These are phyloP conservation scores for Seiridium cupressi DNA, from an alignment of 2,329 filamentous ascomycete genomes.

Conservation along the genomic window DNA sequence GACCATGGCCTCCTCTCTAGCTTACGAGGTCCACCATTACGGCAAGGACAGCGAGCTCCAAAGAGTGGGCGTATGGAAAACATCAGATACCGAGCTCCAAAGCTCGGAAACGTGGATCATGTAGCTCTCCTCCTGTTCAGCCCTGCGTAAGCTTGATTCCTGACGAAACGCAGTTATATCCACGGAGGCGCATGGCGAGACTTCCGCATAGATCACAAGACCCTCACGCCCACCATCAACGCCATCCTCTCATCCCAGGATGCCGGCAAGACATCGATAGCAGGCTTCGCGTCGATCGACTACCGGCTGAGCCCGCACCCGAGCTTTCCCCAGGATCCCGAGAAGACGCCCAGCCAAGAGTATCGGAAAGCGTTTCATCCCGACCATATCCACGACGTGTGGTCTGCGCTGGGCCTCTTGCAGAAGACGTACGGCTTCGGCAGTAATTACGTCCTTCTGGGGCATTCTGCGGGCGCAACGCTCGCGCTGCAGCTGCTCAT, in stretches of 20 bases:
- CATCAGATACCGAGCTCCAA: conserved; percentile 13
- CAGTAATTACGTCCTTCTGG: conserved; percentile 52
- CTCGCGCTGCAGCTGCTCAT: conserved; percentile 61
- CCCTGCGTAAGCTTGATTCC: neutral
- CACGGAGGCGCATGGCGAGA: conserved; percentile 66
- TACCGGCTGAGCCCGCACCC: conserved; percentile 61
- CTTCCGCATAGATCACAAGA: conserved; percentile 44
- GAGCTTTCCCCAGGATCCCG: conserved; percentile 40
- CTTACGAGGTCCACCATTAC: conserved; percentile 26
- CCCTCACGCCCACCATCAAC: conserved; percentile 37
- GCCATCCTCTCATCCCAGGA: conserved; percentile 10
- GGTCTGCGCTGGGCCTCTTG: conserved; percentile 48
- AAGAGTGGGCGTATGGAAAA: conserved; percentile 44
- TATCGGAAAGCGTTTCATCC: conserved; percentile 53
- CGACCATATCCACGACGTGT: conserved; percentile 58
- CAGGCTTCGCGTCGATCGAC: conserved; percentile 62
- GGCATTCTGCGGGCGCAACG: conserved; percentile 64
- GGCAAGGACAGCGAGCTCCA: conserved; percentile 36
- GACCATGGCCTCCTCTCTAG: conserved; percentile 25
- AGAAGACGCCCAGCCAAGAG: conserved; percentile 27
- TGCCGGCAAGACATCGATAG: conserved; percentile 33
- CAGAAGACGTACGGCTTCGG: conserved; percentile 41
- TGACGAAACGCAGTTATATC: conserved; percentile 41
- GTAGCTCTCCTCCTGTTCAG: conserved; percentile 12
- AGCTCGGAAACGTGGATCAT: conserved; percentile 27